These are phyloP conservation scores for Cladosporium sp. DNA, from an alignment of 2,329 filamentous ascomycete genomes.

Conservation along the genomic window DNA sequence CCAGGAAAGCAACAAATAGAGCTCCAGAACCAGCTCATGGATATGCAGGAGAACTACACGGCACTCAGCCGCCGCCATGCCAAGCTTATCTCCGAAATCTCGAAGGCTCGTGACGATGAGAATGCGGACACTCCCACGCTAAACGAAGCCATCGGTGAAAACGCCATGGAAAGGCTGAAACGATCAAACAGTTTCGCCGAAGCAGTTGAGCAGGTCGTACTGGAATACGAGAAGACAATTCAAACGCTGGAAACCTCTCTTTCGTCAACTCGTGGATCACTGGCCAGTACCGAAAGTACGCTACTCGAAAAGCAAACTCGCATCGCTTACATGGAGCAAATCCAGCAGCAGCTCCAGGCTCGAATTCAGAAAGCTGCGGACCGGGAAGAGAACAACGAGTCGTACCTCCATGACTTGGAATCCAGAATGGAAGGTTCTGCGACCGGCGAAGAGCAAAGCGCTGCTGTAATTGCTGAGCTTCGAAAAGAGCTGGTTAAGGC, in stretches of 20 bases:
- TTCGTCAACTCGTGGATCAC: slow-evolving; percentile 79
- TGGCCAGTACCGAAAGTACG: slow-evolving; percentile 81
- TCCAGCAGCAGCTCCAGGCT: slow-evolving; percentile 84
- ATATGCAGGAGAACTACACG: slow-evolving; percentile 92
- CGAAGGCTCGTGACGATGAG: slow-evolving; percentile 71
- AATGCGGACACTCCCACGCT: slow-evolving; percentile 59
- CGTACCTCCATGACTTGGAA: slow-evolving; percentile 90
- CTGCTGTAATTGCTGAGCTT: slow-evolving; percentile 79
- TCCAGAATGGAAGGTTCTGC: slow-evolving; percentile 86
- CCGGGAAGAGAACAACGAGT: slow-evolving; percentile 86
- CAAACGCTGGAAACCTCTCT: slow-evolving; percentile 89
- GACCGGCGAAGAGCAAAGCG: slow-evolving; percentile 89
- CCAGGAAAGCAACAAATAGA: slow-evolving; percentile 74
- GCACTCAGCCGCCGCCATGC: slow-evolving; percentile 89
- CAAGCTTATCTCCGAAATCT: slow-evolving; percentile 92
- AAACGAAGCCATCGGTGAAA: slow-evolving; percentile 70
- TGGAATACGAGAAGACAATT: slow-evolving; percentile 99
- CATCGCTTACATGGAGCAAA: slow-evolving; percentile 88
- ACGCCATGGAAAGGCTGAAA: slow-evolving; percentile 82
- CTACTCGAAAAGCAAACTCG: slow-evolving; percentile 92
- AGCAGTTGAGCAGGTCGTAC: slow-evolving; percentile 90
- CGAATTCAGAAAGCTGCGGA: slow-evolving; percentile 92
- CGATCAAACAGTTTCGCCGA: slow-evolving; percentile 95
- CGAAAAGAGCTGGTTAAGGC: slow-evolving; percentile 88
- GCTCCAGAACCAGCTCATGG: slow-evolving; percentile 88